Percentiles rank a stretch among this genome's conserved stretches.
Evolutionary conservation across 139 green algal genomes (phyloP).

Genomic region (Microglena sp.): DNA sequence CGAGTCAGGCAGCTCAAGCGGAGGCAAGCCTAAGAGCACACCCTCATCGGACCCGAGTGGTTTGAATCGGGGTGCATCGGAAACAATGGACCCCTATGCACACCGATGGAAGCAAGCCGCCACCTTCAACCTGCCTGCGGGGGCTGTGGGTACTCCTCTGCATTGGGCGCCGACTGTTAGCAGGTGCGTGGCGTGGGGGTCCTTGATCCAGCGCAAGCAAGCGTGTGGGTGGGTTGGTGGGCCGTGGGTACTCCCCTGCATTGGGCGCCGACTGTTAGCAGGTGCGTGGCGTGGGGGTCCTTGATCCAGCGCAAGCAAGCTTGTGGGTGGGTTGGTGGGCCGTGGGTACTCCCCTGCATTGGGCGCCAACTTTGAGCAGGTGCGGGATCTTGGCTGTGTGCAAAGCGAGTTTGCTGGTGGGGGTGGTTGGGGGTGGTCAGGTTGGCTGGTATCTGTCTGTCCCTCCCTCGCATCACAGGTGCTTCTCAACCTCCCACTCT

Average conservation of each 20-base stretch:
- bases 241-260: slow-evolving; percentile 15
- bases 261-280: slow-evolving; percentile 8
- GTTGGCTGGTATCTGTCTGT: no score
- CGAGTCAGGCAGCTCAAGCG: slow-evolving; percentile 9
- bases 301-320: slow-evolving; percentile 6
- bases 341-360: slow-evolving; percentile 17
- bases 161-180: slow-evolving; percentile 13
- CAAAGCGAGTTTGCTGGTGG: background rate
- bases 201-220: slow-evolving; percentile 9
- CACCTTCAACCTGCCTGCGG: slow-evolving; percentile 10
- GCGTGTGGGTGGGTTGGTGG: no score
- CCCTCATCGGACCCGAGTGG: no score
- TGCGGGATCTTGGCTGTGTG: slow-evolving; percentile 10
- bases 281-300: slow-evolving; percentile 14
- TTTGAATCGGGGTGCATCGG: no score
- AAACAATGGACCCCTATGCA: no score
- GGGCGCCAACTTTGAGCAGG: slow-evolving; percentile 6
- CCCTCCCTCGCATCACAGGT: no score
- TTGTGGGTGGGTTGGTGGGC: no score
- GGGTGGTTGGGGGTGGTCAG: no score
- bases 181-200: slow-evolving; percentile 12
- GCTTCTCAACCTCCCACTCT: no score
- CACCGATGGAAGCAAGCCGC: background rate
- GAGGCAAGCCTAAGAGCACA: background rate
- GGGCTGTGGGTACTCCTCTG: slow-evolving; percentile 13